Conservation (phyloP, 176 grass and related monocot species). For the Elaeis guineensis region DNA sequence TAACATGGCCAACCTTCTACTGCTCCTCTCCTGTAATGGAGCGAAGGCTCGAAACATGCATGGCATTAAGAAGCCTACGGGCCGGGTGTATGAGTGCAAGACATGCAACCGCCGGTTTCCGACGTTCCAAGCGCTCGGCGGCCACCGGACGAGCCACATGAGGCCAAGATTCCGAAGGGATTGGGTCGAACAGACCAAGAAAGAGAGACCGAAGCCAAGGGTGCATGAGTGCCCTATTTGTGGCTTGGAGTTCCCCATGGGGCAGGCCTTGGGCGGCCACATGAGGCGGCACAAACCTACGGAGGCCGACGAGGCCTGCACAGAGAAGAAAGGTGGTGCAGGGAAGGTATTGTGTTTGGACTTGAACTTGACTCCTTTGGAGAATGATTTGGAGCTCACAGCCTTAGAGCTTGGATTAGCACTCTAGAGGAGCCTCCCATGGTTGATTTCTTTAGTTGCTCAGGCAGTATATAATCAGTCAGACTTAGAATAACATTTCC, state of each 20-base stretch:
- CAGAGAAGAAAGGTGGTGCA: not conserved
- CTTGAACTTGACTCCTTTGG: constrained; percentile 15
- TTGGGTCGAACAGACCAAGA: not conserved
- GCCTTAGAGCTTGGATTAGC: not conserved
- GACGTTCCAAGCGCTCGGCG: no score
- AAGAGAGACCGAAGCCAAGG: not conserved
- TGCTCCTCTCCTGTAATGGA: no score
- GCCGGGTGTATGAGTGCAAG: no score
- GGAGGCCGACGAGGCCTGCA: not conserved
- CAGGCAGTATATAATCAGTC: not conserved
- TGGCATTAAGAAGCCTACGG: no score
- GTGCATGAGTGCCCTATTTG: constrained; percentile 10
- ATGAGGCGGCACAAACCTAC: constrained; percentile 8
- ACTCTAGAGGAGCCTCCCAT: not conserved
- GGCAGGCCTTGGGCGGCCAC: constrained; percentile 20
- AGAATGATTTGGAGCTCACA: constrained; percentile 7
- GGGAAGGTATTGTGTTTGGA: constrained; percentile 9
- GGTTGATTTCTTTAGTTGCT: not conserved
- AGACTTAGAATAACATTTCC: no score
- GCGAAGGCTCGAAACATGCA: no score
- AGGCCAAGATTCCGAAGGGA: no score
- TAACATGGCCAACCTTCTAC: no score
- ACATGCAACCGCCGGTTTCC: no score
- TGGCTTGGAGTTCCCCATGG: constrained; percentile 14
- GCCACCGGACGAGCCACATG: no score